phyloP scores from a whole-genome alignment of 176 grass and related monocot genomes.

The Oryza meridionalis region DNA sequence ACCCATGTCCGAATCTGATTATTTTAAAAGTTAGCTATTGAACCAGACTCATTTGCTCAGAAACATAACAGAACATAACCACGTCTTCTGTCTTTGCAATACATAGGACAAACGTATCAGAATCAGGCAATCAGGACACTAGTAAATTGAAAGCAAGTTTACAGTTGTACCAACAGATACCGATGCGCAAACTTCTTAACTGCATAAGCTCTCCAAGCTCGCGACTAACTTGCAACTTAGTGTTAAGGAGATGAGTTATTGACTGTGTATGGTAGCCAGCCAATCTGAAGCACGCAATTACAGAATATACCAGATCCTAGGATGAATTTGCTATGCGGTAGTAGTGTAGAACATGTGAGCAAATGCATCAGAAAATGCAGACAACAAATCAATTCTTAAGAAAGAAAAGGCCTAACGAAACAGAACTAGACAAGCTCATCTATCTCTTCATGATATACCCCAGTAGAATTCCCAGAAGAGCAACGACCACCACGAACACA shows the following conservation, averaged over 20 bases:
- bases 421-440: slow-evolving; percentile 17
- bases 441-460: slow-evolving; percentile 69
- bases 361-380: slow-evolving; percentile 35
- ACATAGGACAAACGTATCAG: neutral
- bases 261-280: neutral
- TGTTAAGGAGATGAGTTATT: slow-evolving; percentile 16
- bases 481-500: slow-evolving; percentile 57
- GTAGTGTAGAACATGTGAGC: slow-evolving; percentile 22
- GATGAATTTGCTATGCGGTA: slow-evolving; percentile 34
- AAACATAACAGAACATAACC: neutral
- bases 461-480: slow-evolving; percentile 77
- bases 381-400: slow-evolving; percentile 11
- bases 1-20: neutral
- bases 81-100: neutral
- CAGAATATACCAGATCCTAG: slow-evolving; percentile 26
- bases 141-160: neutral
- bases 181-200: neutral
- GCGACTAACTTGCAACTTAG: neutral
- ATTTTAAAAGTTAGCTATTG: neutral
- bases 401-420: slow-evolving; percentile 17
- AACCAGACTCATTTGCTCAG: neutral
- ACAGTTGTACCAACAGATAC: neutral
- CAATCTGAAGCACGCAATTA: slow-evolving; percentile 40
- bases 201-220: slow-evolving; percentile 6
- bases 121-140: neutral